Percentiles rank a stretch among this genome's conserved stretches.
phyloP scores from a whole-genome alignment of 306 rosid species.

The Lathyrus sativus region DNA sequence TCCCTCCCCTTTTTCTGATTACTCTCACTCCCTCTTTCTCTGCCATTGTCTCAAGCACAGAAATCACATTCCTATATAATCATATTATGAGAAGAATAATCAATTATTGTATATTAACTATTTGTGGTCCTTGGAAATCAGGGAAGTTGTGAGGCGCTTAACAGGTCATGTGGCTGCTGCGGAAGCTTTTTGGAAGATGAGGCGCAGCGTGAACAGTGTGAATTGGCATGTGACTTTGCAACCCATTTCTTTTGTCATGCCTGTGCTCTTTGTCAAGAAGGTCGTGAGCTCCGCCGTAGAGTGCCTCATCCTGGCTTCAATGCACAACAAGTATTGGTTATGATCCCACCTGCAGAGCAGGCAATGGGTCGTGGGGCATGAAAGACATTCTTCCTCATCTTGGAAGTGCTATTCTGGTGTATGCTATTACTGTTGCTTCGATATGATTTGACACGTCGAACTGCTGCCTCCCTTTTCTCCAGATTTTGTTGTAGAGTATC shows the following conservation, averaged over 20 bases:
- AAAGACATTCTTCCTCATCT: slow-evolving; percentile 20
- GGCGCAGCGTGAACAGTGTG: slow-evolving; percentile 72
- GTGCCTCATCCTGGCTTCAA: slow-evolving; percentile 87
- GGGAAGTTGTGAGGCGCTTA: slow-evolving; percentile 75
- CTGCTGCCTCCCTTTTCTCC: background rate
- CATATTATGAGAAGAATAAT: slow-evolving; percentile 3
- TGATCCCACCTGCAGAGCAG: slow-evolving; percentile 92
- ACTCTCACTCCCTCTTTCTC: too few relatives aligned
- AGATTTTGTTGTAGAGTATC: slow-evolving; percentile 9
- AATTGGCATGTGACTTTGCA: slow-evolving; percentile 71
- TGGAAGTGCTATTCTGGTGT: slow-evolving; percentile 31
- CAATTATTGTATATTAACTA: slow-evolving; percentile 19
- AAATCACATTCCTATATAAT: background rate
- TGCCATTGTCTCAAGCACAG: background rate
- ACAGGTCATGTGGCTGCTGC: slow-evolving; percentile 85
- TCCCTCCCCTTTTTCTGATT: too few relatives aligned
- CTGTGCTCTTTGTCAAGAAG: slow-evolving; percentile 96
- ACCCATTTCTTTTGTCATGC: slow-evolving; percentile 86
- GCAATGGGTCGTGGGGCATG: slow-evolving; percentile 75
- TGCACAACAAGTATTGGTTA: slow-evolving; percentile 72
- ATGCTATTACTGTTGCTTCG: slow-evolving; percentile 24
- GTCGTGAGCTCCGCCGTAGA: slow-evolving; percentile 93
- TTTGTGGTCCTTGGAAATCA: slow-evolving; percentile 45
- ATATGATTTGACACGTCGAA: slow-evolving; percentile 27
- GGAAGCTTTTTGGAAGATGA: slow-evolving; percentile 74